Evolutionary conservation across 768 basidiomycete genomes (phyloP).

Genomic region (Tremella mesenterica): DNA sequence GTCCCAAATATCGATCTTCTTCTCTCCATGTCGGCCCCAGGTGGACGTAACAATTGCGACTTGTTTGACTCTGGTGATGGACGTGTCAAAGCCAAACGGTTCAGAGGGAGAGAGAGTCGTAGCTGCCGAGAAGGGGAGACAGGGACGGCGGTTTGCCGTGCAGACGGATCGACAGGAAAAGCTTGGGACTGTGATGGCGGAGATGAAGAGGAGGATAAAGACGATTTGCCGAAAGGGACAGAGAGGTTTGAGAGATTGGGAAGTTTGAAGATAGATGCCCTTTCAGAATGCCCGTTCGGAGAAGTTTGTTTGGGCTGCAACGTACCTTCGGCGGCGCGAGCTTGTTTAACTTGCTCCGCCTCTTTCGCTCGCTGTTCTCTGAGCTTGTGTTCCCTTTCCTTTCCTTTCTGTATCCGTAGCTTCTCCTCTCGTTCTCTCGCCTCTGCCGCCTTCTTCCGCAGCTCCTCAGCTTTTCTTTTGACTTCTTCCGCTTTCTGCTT

Average conservation of each 20-base stretch:
- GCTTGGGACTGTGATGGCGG: background rate
- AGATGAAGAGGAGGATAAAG: background rate
- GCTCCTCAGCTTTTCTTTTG: background rate
- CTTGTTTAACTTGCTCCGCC: too few relatives aligned
- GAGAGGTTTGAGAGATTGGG: constrained; percentile 1
- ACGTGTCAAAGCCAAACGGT: background rate
- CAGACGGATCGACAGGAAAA: background rate
- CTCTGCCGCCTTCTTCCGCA: background rate
- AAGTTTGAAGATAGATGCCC: background rate
- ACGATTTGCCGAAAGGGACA: constrained; percentile 3
- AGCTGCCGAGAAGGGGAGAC: background rate
- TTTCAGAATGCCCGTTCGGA: too few relatives aligned
- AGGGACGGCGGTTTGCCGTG: background rate
- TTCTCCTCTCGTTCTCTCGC: background rate
- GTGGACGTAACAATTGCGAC: background rate
- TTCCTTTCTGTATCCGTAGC: too few relatives aligned
- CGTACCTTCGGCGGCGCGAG: background rate
- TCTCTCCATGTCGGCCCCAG: too few relatives aligned
- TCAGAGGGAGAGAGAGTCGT: background rate
- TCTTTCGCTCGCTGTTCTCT: too few relatives aligned
- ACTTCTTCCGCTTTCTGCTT: background rate
- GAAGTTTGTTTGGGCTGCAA: too few relatives aligned
- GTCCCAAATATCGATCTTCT: background rate
- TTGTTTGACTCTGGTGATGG: background rate
- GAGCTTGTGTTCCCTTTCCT: too few relatives aligned